Evolutionary conservation across 2,329 filamentous ascomycete genomes (phyloP).

Genomic region (Epichloe typhina): DNA sequence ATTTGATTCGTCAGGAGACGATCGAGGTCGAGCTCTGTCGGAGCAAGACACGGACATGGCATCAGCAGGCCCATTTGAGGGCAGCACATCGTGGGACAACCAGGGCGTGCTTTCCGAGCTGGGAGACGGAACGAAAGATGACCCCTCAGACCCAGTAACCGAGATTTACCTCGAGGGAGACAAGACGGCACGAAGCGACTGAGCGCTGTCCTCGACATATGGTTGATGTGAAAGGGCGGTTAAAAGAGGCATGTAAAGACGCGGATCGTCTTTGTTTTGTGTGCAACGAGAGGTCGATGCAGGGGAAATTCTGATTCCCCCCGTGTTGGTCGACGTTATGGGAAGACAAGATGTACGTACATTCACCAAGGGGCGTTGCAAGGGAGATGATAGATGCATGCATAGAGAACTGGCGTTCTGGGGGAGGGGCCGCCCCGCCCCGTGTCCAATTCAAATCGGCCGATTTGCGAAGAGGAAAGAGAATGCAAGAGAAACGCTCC

Average conservation of each 20-base stretch:
- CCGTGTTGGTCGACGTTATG: not conserved
- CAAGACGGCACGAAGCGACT: slow-evolving; percentile 14
- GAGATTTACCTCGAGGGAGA: slow-evolving; percentile 37
- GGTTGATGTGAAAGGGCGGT: no score
- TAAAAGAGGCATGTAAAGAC: not conserved
- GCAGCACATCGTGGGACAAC: slow-evolving; percentile 17
- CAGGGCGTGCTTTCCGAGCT: slow-evolving; percentile 28
- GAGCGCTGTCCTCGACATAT: slow-evolving; percentile 1
- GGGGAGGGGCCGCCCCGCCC: not conserved
- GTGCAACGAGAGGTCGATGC: not conserved
- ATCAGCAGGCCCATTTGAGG: slow-evolving; percentile 8
- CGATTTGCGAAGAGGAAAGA: no score
- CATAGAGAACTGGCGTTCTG: not conserved
- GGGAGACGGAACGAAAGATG: slow-evolving; percentile 20
- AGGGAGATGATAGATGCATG: not conserved
- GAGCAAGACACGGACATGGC: slow-evolving; percentile 21
- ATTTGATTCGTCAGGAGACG: slow-evolving; percentile 26
- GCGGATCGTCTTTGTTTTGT: not conserved
- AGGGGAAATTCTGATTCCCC: not conserved
- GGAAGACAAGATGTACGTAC: not conserved
- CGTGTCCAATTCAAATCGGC: no score
- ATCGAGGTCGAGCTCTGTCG: slow-evolving; percentile 13
- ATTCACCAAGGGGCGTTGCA: not conserved
- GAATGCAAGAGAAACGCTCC: no score
- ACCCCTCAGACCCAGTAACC: slow-evolving; percentile 30